Evolutionary conservation across 2,329 filamentous ascomycete species (phyloP), one percentile per base, ranked within the genome.

Genomic region (Hymenoscyphus occultus): DNA sequence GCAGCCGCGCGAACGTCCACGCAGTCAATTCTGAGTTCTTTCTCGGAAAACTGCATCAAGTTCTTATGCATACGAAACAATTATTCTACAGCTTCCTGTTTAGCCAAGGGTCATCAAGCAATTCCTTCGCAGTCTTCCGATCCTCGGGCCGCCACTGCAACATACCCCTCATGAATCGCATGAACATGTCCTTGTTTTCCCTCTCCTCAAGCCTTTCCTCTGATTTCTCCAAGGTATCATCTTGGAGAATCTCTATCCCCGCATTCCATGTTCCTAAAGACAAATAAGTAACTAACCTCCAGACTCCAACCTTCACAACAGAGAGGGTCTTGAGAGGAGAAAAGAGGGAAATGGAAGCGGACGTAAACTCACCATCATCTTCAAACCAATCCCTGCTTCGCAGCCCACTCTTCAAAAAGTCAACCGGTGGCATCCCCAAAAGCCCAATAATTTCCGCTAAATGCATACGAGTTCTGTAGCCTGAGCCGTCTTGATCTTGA

Each of bases 121-220:
- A 70, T 16, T 77, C 70, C 51, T 68, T 71, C 4, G 77, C 77
- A 7, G 73, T 74, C 7, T 65, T 70, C 54, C 76, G 70, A 42
- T 76, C 65, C 60, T 75, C 75, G 14, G 75, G 76, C 14, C 71
- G 56, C 76, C 74, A 78, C 42, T 65, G 67, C 2, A 78, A 57
- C 76, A 77, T 78, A 19, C 68, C 66, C 6, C 56, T 58, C 10
- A 74, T 61, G 59, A 78, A 76, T 7, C 68, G 60, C 4, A 77
- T 61, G 56, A 77, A 78, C 2, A 70, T 42, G 16, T 54, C 32
- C 58, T 75, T 75, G 22, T 78, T 74, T 13, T 74, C 68, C 7
- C 70, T 73, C 42, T 71, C 35, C 28, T 28, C 28, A 6, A 77
- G 57, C 22, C 72, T 75, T 54, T 64, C 64, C 45, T 67, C 65